These are phyloP conservation scores for Nemania abortiva DNA, from an alignment of 2,329 filamentous ascomycete species.

Conservation along the genomic window DNA sequence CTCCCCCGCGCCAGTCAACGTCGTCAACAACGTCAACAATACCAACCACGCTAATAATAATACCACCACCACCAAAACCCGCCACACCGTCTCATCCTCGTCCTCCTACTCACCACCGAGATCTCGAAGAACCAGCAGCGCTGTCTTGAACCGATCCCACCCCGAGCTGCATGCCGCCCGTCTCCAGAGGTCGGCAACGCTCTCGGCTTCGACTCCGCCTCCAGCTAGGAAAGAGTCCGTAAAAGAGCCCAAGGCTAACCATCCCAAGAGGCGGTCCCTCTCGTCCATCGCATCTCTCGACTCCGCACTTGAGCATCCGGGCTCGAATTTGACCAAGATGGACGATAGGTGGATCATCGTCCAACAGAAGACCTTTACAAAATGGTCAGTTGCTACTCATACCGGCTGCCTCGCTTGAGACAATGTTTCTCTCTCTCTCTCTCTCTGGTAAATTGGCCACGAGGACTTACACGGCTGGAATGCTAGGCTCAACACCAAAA, in stretches of 20 bases:
- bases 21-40: constrained; percentile 18
- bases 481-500: constrained; percentile 92
- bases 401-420: constrained; percentile 30
- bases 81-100: neutral
- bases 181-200: constrained; percentile 58
- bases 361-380: constrained; percentile 99
- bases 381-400: constrained; percentile 74
- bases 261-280: constrained; percentile 53
- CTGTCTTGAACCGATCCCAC: constrained; percentile 40
- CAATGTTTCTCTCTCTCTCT: constrained; percentile 38
- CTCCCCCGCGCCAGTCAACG: constrained; percentile 26
- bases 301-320: constrained; percentile 61
- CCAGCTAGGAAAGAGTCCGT: constrained; percentile 45
- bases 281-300: constrained; percentile 59
- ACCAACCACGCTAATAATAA: neutral
- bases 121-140: constrained; percentile 42
- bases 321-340: constrained; percentile 66
- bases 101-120: constrained; percentile 9
- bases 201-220: constrained; percentile 50
- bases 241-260: constrained; percentile 50
- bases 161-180: constrained; percentile 62
- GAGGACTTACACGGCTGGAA: constrained; percentile 43
- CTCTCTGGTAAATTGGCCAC: neutral
- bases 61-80: neutral
- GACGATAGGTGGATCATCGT: constrained; percentile 80